These are phyloP conservation scores for Osmanthus fragrans DNA, from an alignment of 257 asterid genomes.

Conservation along the genomic window DNA sequence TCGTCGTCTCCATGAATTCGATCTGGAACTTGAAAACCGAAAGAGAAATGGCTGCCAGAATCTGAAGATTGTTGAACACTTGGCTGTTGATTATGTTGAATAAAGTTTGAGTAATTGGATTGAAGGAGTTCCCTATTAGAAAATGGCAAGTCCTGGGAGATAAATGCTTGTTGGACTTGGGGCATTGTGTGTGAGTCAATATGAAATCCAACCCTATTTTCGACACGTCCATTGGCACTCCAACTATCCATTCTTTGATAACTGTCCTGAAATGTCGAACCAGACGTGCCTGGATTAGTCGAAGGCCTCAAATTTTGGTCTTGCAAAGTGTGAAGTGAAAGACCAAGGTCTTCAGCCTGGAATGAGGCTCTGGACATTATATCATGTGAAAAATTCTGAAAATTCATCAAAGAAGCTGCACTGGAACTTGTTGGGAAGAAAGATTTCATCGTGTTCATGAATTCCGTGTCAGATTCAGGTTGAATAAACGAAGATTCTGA, in stretches of 20 bases:
- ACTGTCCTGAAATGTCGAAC: conserved; percentile 31
- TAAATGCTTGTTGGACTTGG: conserved; percentile 20
- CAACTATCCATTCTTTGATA: conserved; percentile 33
- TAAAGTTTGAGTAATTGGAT: conserved; percentile 36
- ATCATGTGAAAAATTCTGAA: conserved; percentile 18
- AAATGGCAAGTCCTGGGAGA: conserved; percentile 31
- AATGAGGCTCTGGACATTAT: conserved; percentile 24
- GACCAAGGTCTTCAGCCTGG: conserved; percentile 44
- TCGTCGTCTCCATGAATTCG: conserved; percentile 50
- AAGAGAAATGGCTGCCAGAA: conserved; percentile 34
- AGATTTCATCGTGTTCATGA: conserved; percentile 30
- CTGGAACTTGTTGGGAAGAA: conserved; percentile 28
- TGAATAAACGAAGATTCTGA: conserved; percentile 3
- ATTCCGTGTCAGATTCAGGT: conserved; percentile 12
- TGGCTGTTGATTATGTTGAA: conserved; percentile 18
- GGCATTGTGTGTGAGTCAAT: conserved; percentile 23
- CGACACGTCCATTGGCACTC: conserved; percentile 14
- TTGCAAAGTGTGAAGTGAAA: conserved; percentile 44
- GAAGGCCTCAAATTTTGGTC: conserved; percentile 20
- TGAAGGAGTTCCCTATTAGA: conserved; percentile 50
- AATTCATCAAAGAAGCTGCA: conserved; percentile 22
- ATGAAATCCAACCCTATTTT: conserved; percentile 34
- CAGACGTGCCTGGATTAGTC: conserved; percentile 19
- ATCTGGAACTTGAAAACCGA: conserved; percentile 49
- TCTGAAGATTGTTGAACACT: conserved; percentile 28